These are phyloP conservation scores for Rhazya stricta DNA, from an alignment of 257 asterid species.

Conservation along the genomic window DNA sequence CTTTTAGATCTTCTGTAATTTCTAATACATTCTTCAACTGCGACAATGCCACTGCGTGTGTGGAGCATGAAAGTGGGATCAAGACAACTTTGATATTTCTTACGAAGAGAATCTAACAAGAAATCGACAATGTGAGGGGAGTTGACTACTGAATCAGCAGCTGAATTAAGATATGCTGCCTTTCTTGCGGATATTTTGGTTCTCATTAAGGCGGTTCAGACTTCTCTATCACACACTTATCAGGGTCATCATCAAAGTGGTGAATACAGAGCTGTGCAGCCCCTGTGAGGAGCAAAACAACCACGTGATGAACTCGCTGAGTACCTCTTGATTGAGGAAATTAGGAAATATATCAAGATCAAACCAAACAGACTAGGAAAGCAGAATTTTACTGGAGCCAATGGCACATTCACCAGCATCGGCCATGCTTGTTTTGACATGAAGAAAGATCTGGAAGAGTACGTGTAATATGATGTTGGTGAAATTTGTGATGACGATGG, in stretches of 20 bases:
- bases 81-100: constrained; percentile 25
- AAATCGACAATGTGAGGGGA: constrained; percentile 30
- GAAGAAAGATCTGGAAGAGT: constrained; percentile 49
- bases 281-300: neutral
- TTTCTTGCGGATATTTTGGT: constrained; percentile 52
- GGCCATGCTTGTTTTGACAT: constrained; percentile 54
- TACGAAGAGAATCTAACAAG: constrained; percentile 31
- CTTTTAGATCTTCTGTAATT: constrained; percentile 31
- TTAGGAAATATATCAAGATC: constrained; percentile 39
- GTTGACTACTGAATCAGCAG: constrained; percentile 15
- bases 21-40: constrained; percentile 26
- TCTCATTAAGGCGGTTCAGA: constrained; percentile 32
- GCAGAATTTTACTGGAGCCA: constrained; percentile 66
- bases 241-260: neutral
- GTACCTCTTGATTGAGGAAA: constrained; percentile 48
- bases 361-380: constrained; percentile 55
- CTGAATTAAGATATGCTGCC: constrained; percentile 26
- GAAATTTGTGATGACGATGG: constrained; percentile 61
- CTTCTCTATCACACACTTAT: constrained; percentile 5
- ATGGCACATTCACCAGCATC: constrained; percentile 55
- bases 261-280: constrained; percentile 9
- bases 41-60: neutral
- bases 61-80: constrained; percentile 4
- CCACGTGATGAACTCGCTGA: constrained; percentile 20
- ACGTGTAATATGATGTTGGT: constrained; percentile 59